Base-by-base conservation (phyloP, 2,329 filamentous ascomycete genomes). In the Lasiodiplodia sp. region DNA sequence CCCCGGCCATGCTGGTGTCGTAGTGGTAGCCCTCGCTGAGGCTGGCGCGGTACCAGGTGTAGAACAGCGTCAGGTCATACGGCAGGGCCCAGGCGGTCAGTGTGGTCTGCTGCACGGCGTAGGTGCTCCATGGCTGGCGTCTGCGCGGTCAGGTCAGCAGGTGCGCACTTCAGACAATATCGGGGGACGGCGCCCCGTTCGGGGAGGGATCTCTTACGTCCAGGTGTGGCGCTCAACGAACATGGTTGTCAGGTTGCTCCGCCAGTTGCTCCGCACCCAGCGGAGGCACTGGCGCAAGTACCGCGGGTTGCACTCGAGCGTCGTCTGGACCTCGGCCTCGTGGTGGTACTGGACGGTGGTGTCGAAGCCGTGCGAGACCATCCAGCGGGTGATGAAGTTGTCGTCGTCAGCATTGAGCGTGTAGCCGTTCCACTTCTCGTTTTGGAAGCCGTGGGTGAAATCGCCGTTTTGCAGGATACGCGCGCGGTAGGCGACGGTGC, bases 191-290 rank as follows among this genome's bases (percentile, higher is more conserved):
- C 64, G 55, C 31, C 60, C 58, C 37, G 58, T 51, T 63, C 25
- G 58, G 47, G 62, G 66, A 64, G 60, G 60, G 52, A 44, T 51
- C 37, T 89, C 93, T 90, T 87, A 97, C 94, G 83, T 89, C 89
- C 92, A 93, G 76, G 97, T 92, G 76, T 93, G 88, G 77, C 91
- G 85, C 82, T 97, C 95, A 71, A 88, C 88, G 72, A 95, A 87
- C 76, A 97, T 86, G 80, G 93, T 97, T 65, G 93, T 97, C 81
- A 93, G 90, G 80, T 98, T 98, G 84, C 94, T 97, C 77, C 95
- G 88, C 95, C 95, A 98, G 82, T 98, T 98, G 85, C 94, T 97
- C 76, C 95, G 90, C 53, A 96, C 94, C 95, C 95, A 98, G 58
- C 95, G 88, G 57, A 95, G 89, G 81, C 95, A 98, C 81, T 98